These are phyloP conservation scores for Penicillium hesseltinei DNA, from an alignment of 2,329 filamentous ascomycete genomes.

Conservation along the genomic window DNA sequence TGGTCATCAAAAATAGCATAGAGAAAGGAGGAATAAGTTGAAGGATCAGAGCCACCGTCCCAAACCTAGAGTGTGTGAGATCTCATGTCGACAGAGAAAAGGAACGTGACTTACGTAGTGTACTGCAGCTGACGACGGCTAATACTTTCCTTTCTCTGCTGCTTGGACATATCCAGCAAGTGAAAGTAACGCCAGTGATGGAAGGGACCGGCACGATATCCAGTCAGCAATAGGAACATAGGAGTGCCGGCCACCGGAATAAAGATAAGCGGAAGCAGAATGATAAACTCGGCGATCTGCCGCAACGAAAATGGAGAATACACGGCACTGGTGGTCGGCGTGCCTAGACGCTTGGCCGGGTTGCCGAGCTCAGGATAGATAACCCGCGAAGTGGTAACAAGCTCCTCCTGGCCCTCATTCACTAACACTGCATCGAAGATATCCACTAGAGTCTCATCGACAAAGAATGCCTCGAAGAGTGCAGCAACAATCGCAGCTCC, in stretches of 20 bases:
- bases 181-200: constrained; percentile 91
- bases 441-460: constrained; percentile 74
- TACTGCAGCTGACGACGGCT: constrained; percentile 73
- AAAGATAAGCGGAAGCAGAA: constrained; percentile 80
- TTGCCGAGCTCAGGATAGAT: constrained; percentile 66
- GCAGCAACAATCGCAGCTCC: constrained; percentile 61
- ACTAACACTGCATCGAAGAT: constrained; percentile 85
- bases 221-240: constrained; percentile 83
- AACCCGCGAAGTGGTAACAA: constrained; percentile 66
- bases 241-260: constrained; percentile 80
- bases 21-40: constrained; percentile 86
- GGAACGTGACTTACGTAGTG: constrained; percentile 60
- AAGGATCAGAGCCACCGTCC: constrained; percentile 75
- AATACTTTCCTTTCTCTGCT: constrained; percentile 70
- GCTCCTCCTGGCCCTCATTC: constrained; percentile 66
- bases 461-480: constrained; percentile 77
- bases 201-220: constrained; percentile 80
- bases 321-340: constrained; percentile 70
- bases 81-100: neutral
- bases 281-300: constrained; percentile 82
- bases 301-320: constrained; percentile 87
- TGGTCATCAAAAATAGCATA: constrained; percentile 93
- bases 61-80: constrained; percentile 57
- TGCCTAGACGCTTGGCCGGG: constrained; percentile 76
- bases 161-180: constrained; percentile 69